Evolutionary conservation across 2,329 filamentous ascomycete genomes (phyloP).

Genomic region (Stachybotrys echinatus): DNA sequence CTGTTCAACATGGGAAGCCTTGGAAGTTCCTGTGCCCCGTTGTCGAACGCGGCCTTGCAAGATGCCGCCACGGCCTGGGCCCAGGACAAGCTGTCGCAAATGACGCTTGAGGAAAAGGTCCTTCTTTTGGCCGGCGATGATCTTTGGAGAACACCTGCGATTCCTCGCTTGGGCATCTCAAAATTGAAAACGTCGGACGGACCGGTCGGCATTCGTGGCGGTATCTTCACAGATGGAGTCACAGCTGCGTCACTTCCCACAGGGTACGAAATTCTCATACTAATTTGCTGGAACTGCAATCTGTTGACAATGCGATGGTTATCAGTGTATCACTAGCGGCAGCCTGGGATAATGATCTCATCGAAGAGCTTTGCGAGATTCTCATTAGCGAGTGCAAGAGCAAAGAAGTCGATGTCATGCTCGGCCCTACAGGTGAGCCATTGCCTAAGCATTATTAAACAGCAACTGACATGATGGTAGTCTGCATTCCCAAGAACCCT

Average conservation of each 20-base stretch:
- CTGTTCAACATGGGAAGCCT: no score
- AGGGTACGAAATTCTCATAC: slow-evolving; percentile 9
- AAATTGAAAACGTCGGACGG: slow-evolving; percentile 13
- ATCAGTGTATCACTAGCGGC: no score
- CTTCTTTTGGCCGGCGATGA: background rate
- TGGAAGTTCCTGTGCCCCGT: no score
- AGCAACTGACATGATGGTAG: no score
- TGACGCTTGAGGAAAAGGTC: background rate
- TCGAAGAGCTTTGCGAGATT: slow-evolving; percentile 3
- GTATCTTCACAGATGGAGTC: slow-evolving; percentile 8
- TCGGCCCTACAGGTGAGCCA: slow-evolving; percentile 5
- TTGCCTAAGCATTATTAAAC: no score
- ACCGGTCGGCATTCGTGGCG: slow-evolving; percentile 12
- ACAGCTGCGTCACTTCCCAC: slow-evolving; percentile 6
- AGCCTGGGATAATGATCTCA: no score
- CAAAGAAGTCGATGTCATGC: background rate
- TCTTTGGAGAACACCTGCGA: background rate
- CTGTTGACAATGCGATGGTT: no score
- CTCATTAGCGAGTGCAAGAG: slow-evolving; percentile 7
- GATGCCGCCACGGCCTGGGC: background rate
- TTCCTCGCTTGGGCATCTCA: background rate
- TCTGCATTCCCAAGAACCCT: slow-evolving; percentile 32
- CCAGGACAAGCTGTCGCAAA: background rate
- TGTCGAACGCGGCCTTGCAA: no score
- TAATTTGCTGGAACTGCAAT: slow-evolving; percentile 7